These are phyloP conservation scores for Coniochaeta sp. DNA, from an alignment of 2,329 filamentous ascomycete genomes.

Conservation along the genomic window DNA sequence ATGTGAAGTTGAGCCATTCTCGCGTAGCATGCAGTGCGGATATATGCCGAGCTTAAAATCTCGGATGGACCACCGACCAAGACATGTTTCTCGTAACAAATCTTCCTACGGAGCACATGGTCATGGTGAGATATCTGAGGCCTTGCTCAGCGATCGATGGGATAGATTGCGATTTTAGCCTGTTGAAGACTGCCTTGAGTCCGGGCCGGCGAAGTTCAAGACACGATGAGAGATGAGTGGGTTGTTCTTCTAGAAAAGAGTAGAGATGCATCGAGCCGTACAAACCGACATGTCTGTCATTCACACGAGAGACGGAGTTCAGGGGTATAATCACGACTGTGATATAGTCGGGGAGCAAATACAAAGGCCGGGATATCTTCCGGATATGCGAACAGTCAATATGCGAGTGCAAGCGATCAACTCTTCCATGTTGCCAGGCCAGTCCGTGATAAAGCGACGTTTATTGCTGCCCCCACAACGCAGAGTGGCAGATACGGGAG, in stretches of 20 bases:
- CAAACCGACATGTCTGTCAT: background rate
- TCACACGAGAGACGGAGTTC: background rate
- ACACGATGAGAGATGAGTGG: background rate
- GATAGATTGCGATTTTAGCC: background rate
- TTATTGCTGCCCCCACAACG: slow-evolving; percentile 4
- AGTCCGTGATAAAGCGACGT: slow-evolving; percentile 8
- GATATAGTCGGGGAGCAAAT: slow-evolving; percentile 9
- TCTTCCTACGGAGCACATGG: background rate
- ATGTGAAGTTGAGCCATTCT: slow-evolving; percentile 9
- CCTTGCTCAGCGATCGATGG: background rate
- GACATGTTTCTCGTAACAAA: slow-evolving; percentile 1
- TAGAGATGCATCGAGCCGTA: background rate
- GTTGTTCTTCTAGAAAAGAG: background rate
- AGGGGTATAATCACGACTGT: slow-evolving; percentile 5
- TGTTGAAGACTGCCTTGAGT: background rate
- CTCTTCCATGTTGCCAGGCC: slow-evolving; percentile 4
- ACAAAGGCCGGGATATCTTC: slow-evolving; percentile 5
- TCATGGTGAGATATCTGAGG: background rate
- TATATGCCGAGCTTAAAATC: slow-evolving; percentile 8
- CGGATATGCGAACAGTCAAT: slow-evolving; percentile 12
- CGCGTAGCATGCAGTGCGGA: slow-evolving; percentile 3
- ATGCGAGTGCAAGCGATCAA: slow-evolving; percentile 6
- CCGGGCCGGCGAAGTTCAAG: background rate
- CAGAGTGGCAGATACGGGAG: background rate
- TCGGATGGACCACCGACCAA: slow-evolving; percentile 1